Base-by-base conservation (phyloP, 2,329 filamentous ascomycete species). In the Xylariaceae sp. region DNA sequence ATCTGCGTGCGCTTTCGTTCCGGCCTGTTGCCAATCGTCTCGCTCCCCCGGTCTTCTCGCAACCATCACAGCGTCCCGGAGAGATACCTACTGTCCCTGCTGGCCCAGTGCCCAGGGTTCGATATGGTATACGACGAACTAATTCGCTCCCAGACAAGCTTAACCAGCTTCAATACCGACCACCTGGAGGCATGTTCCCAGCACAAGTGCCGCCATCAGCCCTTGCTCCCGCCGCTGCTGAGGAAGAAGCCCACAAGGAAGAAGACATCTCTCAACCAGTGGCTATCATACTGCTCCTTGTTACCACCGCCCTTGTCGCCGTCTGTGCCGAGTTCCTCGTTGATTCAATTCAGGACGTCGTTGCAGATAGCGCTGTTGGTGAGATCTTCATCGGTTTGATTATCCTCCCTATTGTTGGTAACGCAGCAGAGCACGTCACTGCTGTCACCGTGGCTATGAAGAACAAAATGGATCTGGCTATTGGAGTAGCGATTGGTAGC, bases 391-490 rank as follows among this genome's bases (percentile, higher is more conserved):
- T 88, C 42, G 84, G 84, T 52, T 72, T 88, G 12, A 86, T 88
- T 54, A 79, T 88, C 49, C 70, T 88, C 2, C 84, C 84, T 7
- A 85, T 88, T 45, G 83, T 87, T 12, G 84, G 84, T 42, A 88
- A 88, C 54, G 83, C 84, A 0, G 83, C 83, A 1, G 84, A 88
- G 65, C 83, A 87, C 62, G 80, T 86, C 11, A 87, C 84, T 3
- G 82, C 84, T 4, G 76, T 87, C 19, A 82, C 79, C 5, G 83
- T 86, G 6, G 84, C 83, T 0, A 77, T 80, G 65, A 85, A 85
- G 68, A 86, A 87, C 66, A 86, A 88, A 69, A 86, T 87, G 81
- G 83, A 87, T 63, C 67, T 88, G 27, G 83, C 84, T 2, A 86
- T 88, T 43, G 83, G 82, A 52, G 83, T 88, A 17, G 82, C 83